phyloP scores from a whole-genome alignment of 139 green algal species.

The Edaphochlamys debaryana region DNA sequence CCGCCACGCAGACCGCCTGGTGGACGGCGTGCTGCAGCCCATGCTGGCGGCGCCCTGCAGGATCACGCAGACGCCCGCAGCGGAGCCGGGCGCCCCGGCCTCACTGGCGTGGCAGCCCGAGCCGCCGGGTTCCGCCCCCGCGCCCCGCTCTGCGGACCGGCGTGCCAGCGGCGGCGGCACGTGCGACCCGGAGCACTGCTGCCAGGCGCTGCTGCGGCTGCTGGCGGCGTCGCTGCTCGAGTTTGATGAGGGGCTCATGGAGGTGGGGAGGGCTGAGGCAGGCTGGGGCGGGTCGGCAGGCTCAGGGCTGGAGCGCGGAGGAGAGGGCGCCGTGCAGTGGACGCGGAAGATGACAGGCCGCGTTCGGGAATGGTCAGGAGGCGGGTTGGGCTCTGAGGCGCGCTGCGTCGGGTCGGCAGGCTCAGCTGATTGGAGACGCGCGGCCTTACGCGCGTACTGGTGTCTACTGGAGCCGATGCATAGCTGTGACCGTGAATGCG shows the following conservation, averaged over 20 bases:
- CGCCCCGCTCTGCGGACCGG: neutral
- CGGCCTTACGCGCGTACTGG: too few relatives aligned
- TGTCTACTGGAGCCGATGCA: neutral
- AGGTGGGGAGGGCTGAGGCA: too few relatives aligned
- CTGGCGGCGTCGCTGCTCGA: slow-evolving; percentile 18
- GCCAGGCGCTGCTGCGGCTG: slow-evolving; percentile 34
- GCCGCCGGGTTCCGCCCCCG: neutral
- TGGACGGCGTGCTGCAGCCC: slow-evolving; percentile 13
- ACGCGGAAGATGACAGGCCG: too few relatives aligned
- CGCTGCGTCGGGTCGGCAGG: too few relatives aligned
- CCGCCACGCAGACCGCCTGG: neutral
- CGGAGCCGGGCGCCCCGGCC: neutral
- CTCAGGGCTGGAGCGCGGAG: too few relatives aligned
- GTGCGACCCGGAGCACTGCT: slow-evolving; percentile 36
- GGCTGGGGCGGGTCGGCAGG: too few relatives aligned
- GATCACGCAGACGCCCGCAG: neutral
- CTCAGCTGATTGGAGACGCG: too few relatives aligned
- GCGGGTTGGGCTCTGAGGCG: too few relatives aligned
- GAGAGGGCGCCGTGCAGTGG: too few relatives aligned
- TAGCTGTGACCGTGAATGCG: neutral
- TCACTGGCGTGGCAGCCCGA: slow-evolving; percentile 13
- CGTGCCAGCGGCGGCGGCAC: neutral
- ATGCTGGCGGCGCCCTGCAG: slow-evolving; percentile 10
- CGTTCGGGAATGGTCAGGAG: too few relatives aligned
- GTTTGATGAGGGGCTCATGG: slow-evolving; percentile 36